These are phyloP conservation scores for Calonectria hawksworthii DNA, from an alignment of 2,329 filamentous ascomycete genomes.

Conservation along the genomic window DNA sequence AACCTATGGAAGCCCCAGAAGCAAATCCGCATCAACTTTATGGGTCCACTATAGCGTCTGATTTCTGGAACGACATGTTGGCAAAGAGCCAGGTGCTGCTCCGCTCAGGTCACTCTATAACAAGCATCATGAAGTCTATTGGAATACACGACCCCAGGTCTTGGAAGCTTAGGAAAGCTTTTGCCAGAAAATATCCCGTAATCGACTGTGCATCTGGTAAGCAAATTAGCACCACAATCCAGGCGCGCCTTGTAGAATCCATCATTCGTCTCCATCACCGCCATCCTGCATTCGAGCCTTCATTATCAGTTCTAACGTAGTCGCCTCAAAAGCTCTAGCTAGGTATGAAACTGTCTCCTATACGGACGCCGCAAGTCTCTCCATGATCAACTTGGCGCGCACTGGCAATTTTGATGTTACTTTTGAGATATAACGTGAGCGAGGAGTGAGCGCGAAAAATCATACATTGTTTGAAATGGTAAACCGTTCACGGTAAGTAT, in stretches of 20 bases:
- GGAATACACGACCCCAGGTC: not conserved
- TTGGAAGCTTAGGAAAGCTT: not conserved
- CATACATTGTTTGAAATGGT: not conserved
- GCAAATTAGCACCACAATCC: not conserved
- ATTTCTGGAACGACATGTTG: not conserved
- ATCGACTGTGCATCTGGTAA: not conserved
- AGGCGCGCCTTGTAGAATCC: not conserved
- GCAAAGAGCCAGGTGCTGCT: not conserved
- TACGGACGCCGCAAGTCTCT: not conserved
- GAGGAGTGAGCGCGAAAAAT: not conserved
- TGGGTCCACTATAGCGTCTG: not conserved
- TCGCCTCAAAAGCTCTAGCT: not conserved
- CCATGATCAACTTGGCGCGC: not conserved
- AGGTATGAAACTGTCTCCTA: not conserved
- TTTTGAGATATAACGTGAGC: not conserved
- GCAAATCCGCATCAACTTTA: not conserved
- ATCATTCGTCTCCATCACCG: not conserved
- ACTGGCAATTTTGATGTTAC: not conserved
- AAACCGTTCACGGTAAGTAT: not conserved
- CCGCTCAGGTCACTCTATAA: not conserved
- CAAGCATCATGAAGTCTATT: not conserved
- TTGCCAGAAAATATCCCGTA: not conserved
- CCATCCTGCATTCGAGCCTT: not conserved
- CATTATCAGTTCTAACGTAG: not conserved
- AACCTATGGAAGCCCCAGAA: not conserved